A percentile compares a stretch with the other conserved stretches of the same genome.
Conservation (phyloP, 1,139 yeast genomes). For the Arxiozyma heterogenica region DNA sequence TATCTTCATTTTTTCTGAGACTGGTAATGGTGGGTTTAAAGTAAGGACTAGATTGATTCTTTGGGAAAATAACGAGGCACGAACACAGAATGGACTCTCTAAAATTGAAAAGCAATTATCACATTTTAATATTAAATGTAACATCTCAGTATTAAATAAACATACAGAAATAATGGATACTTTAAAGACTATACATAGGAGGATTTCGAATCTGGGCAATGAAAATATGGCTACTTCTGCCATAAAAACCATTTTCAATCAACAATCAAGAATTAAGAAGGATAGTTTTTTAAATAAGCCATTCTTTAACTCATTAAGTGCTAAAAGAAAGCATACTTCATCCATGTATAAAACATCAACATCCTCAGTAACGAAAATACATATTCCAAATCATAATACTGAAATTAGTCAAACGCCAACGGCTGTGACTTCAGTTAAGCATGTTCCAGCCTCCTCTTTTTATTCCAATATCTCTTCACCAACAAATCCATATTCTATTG, state of each 20-base stretch:
- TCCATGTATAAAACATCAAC: not conserved
- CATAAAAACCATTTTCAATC: not conserved
- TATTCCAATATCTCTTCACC: not conserved
- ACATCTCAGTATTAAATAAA: not conserved
- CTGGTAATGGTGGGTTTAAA: not conserved
- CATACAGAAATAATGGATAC: not conserved
- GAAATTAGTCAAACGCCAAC: not conserved
- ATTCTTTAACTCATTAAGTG: not conserved
- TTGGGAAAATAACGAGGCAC: not conserved
- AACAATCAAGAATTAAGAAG: not conserved
- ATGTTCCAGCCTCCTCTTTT: conserved; percentile 1
- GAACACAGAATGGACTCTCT: not conserved
- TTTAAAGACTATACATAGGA: not conserved
- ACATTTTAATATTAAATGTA: not conserved
- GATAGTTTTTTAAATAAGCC: not conserved
- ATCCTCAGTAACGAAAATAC: not conserved
- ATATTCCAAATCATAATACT: conserved; percentile 1
- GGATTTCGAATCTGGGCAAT: not conserved
- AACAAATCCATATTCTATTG: not conserved
- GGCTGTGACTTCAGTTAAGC: not conserved
- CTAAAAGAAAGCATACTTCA: not conserved
- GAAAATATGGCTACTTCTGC: not conserved
- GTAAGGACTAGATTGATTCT: not conserved
- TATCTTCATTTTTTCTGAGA: not conserved
- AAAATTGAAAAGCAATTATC: not conserved